phyloP scores from a whole-genome alignment of 371 early-diverging fungal species.

The Mucor velutinosus region DNA sequence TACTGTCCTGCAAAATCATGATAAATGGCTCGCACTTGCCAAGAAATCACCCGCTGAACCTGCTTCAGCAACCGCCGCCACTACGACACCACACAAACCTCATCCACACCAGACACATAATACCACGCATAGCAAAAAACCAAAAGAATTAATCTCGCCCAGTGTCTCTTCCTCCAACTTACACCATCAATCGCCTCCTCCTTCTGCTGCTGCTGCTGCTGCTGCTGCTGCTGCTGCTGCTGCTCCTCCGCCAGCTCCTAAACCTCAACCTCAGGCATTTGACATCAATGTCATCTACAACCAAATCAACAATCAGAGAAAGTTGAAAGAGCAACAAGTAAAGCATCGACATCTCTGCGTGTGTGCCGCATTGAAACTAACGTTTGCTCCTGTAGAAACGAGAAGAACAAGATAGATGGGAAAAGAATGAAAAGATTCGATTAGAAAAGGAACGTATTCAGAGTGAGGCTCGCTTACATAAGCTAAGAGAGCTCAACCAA shows the following conservation, averaged over 20 bases:
- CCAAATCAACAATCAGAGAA: conserved; percentile 33
- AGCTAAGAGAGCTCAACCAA: conserved; percentile 18
- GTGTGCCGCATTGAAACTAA: not conserved
- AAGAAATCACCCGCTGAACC: conserved; percentile 12
- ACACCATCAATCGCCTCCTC: not conserved
- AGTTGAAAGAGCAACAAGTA: conserved; percentile 39
- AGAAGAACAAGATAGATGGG: conserved; percentile 26
- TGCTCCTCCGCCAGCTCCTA: not conserved
- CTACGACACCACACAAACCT: not conserved
- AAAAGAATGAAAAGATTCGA: conserved; percentile 17
- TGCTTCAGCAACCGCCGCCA: conserved; percentile 3
- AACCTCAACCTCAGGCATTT: conserved; percentile 12
- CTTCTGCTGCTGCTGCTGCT: not conserved
- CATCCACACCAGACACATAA: not conserved
- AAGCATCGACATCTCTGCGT: not conserved
- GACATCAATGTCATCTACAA: conserved; percentile 32
- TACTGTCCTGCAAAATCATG: conserved; percentile 30
- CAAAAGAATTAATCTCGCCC: conserved; percentile 2
- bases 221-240: too few species aligned
- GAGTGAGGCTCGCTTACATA: conserved; percentile 14
- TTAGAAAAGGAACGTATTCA: conserved; percentile 17
- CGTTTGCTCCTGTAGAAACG: conserved; percentile 12
- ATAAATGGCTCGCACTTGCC: conserved; percentile 36
- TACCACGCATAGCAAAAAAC: not conserved
- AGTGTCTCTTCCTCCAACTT: not conserved